phyloP scores from a whole-genome alignment of 169 alveolate species.

The Cryptosporidium bovis region DNA sequence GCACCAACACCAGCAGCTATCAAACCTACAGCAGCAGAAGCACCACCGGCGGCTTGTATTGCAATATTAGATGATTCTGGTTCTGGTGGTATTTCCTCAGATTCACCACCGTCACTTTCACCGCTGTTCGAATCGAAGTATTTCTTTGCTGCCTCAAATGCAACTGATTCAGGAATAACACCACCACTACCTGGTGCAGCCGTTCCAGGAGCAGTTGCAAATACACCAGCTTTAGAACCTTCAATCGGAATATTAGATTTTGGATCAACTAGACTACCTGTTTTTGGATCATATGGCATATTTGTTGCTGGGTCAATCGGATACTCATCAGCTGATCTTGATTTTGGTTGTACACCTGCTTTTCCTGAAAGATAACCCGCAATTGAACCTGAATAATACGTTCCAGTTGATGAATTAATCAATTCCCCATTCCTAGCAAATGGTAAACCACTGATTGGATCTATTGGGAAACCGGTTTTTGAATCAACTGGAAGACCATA shows the following conservation, averaged over 20 bases:
- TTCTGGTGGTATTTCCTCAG: conserved; percentile 45
- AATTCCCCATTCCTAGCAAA: conserved; percentile 54
- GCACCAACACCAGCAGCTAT: conserved; percentile 75
- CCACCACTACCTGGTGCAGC: conserved; percentile 73
- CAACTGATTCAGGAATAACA: conserved; percentile 67
- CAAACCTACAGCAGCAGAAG: conserved; percentile 75
- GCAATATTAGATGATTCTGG: conserved; percentile 49
- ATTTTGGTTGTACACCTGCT: conserved; percentile 59
- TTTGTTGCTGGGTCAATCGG: conserved; percentile 74
- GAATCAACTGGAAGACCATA: conserved; percentile 70
- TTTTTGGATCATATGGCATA: conserved; percentile 42
- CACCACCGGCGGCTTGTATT: conserved; percentile 76
- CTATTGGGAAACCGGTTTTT: conserved; percentile 67
- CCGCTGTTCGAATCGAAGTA: conserved; percentile 7
- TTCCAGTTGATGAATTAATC: conserved; percentile 40
- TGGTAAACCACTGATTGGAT: conserved; percentile 60
- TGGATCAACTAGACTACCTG: conserved; percentile 69
- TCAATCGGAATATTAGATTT: conserved; percentile 37
- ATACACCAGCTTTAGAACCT: conserved; percentile 65
- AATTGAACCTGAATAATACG: conserved; percentile 26
- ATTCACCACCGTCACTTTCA: not conserved
- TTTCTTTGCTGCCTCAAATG: conserved; percentile 49
- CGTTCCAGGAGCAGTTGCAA: conserved; percentile 50
- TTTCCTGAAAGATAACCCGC: conserved; percentile 58
- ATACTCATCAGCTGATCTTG: not conserved